Evolutionary conservation across 345 rosid genomes (phyloP), one percentile per base, ranked within the genome.

Genomic region (Gossypium thurberi): DNA sequence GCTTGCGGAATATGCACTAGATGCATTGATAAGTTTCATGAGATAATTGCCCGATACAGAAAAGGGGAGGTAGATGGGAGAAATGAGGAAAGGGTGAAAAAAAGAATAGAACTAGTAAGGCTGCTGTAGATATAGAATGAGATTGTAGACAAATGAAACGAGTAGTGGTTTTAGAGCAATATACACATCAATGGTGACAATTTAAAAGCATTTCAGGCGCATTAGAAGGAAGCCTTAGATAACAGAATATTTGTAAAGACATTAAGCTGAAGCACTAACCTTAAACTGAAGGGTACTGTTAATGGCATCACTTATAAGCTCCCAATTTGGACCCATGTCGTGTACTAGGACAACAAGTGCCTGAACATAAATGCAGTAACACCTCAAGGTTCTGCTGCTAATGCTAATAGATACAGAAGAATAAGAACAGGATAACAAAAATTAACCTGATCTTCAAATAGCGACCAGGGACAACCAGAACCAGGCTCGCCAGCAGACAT

Each of bases 241-340:
- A 15, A 70, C 2, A 60, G 33, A 60, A 60, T 28, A 46, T 9
- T 62, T 1, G 1, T 59, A 55, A 51, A 64, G 40, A 80, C 62
- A 43, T 50, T 46, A 70, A 63, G 73, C 68, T 42, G 28, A 77
- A 46, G 40, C 59, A 75, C 70, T 78, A 75, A 90, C 99, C 95
- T 96, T 93, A 66, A 96, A 88, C 70, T 96, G 96, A 80, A 91
- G 87, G 62, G 90, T 85, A 84, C 89, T 85, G 79, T 91, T 96
- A 78, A 96, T 87, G 55, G 96, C 97, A 85, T 96, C 99, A 78
- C 99, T 91, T 48, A 96, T 88, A 82, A 96, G 97, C 89, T 90
- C 99, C 99, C 99, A 96, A 70, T 91, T 93, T 61, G 98, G 99
- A 77, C 99, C 99, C 98, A 96, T 87, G 75, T 96, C 99, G 74